phyloP scores from a whole-genome alignment of 2,329 filamentous ascomycete species.

The Pseudogymnoascus sp. region DNA sequence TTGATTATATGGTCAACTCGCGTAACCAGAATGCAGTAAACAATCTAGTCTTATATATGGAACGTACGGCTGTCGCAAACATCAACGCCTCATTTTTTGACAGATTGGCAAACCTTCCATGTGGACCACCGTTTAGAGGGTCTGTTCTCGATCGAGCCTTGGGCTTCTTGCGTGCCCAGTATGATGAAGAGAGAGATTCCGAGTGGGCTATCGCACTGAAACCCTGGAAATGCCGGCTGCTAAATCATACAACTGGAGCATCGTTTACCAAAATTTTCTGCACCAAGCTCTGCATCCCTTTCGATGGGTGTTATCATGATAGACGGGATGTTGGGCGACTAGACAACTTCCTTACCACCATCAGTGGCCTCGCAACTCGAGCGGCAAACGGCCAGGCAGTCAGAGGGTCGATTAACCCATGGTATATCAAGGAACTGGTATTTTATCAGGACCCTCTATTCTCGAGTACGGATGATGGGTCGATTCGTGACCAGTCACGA shows the following conservation, averaged over 20 bases:
- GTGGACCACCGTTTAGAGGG: background rate
- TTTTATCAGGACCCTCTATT: background rate
- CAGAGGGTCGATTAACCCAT: background rate
- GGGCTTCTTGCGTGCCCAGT: background rate
- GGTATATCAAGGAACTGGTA: background rate
- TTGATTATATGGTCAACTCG: background rate
- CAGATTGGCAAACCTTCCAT: background rate
- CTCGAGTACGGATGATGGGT: background rate
- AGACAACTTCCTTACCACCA: background rate
- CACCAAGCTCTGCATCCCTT: background rate
- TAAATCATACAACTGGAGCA: background rate
- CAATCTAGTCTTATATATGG: background rate
- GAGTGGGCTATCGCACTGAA: background rate
- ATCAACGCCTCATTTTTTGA: background rate
- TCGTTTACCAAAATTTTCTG: background rate
- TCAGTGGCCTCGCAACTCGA: background rate
- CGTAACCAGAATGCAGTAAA: background rate
- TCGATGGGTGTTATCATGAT: background rate
- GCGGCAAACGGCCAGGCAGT: background rate
- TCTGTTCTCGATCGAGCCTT: background rate
- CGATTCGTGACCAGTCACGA: background rate
- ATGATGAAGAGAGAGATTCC: background rate
- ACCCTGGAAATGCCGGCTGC: background rate
- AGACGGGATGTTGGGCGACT: background rate
- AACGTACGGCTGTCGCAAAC: background rate